A percentile compares a stretch with the other conserved stretches of the same genome.
Evolutionary conservation across 352 stramenopile genomes (phyloP).

Genomic region (Phytophthora megakarya): DNA sequence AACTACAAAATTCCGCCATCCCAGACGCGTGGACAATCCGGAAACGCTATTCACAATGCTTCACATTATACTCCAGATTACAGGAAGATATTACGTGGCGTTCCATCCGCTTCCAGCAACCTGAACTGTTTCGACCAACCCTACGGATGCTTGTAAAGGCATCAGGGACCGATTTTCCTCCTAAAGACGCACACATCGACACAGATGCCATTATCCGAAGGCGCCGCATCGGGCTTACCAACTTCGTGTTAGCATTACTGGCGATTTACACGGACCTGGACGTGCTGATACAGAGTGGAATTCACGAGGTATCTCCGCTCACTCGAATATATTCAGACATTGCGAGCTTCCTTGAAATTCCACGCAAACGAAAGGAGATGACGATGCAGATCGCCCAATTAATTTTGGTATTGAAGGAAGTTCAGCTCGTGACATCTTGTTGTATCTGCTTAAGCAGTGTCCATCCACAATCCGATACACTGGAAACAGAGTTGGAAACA

Average conservation of each 20-base stretch:
- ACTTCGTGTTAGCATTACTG: neutral
- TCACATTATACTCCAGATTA: neutral
- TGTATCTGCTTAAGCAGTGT: neutral
- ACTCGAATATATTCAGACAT: neutral
- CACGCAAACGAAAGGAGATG: constrained; percentile 1
- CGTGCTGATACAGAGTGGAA: neutral
- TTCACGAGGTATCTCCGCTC: neutral
- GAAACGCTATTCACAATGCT: constrained; percentile 4
- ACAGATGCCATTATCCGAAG: neutral
- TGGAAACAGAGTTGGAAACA: neutral
- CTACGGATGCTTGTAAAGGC: neutral
- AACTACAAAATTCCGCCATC: neutral
- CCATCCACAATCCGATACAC: neutral
- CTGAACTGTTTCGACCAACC: neutral
- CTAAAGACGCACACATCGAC: neutral
- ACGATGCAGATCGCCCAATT: neutral
- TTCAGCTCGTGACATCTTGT: neutral
- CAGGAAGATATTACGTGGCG: neutral
- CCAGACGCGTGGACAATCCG: neutral
- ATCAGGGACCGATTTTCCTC: neutral
- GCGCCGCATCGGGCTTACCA: neutral
- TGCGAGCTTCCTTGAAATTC: neutral
- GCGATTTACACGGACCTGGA: constrained; percentile 4
- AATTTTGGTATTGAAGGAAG: neutral
- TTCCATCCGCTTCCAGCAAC: neutral